Percentiles rank a stretch among this genome's conserved stretches.
Evolutionary conservation across 345 rosid genomes (phyloP).

Genomic region (Jatropha curcas): DNA sequence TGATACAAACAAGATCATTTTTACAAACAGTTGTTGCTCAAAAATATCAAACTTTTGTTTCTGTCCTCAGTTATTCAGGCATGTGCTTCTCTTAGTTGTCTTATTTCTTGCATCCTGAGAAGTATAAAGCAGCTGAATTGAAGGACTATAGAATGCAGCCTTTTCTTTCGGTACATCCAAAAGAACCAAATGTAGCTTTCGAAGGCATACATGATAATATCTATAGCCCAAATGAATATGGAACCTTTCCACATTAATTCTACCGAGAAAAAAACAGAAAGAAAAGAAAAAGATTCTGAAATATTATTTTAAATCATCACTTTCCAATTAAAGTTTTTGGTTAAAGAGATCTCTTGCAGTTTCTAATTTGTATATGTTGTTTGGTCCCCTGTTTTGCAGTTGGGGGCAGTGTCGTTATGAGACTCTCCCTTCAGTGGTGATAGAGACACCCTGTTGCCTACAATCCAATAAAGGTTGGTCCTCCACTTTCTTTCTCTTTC

Average conservation of each 20-base stretch:
- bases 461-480: slow-evolving; percentile 32
- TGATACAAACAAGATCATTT: not conserved
- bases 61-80: slow-evolving; percentile 23
- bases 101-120: not conserved
- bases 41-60: slow-evolving; percentile 10
- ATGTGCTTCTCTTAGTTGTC: not conserved
- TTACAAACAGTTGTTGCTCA: not conserved
- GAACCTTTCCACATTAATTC: slow-evolving; percentile 5
- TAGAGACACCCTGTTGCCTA: slow-evolving; percentile 22
- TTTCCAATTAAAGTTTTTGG: slow-evolving; percentile 15
- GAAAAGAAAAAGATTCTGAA: not conserved
- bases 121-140: not conserved
- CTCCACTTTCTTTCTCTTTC: slow-evolving; percentile 16
- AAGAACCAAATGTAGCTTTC: slow-evolving; percentile 10
- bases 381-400: slow-evolving; percentile 38
- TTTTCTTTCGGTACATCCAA: no score
- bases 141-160: no score
- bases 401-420: slow-evolving; percentile 24
- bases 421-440: slow-evolving; percentile 20
- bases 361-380: slow-evolving; percentile 13
- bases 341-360: slow-evolving; percentile 18
- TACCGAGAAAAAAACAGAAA: not conserved
- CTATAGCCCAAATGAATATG: not conserved
- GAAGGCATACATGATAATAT: not conserved
- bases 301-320: slow-evolving; percentile 20